Percentiles rank a stretch among this genome's conserved stretches.
Evolutionary conservation across 306 rosid genomes (phyloP).

Genomic region (Lagenaria siceraria): DNA sequence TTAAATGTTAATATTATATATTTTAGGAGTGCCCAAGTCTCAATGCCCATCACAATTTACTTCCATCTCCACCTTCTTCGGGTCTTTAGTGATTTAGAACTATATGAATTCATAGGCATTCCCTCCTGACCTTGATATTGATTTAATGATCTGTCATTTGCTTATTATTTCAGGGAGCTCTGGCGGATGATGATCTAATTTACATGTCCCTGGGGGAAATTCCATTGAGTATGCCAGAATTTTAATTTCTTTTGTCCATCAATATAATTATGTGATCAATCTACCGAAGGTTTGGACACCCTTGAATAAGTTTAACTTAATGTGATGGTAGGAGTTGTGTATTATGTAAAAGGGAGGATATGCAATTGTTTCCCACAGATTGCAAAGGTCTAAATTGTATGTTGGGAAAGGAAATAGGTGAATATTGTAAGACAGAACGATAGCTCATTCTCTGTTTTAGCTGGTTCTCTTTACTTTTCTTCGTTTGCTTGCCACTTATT

Average conservation of each 20-base stretch:
- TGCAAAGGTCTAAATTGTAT: neutral
- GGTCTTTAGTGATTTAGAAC: neutral
- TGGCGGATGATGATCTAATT: constrained; percentile 88
- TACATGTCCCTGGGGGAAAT: constrained; percentile 96
- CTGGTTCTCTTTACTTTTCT: neutral
- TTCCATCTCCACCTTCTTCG: constrained; percentile 1
- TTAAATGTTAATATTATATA: neutral
- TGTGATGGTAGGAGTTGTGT: constrained; percentile 6
- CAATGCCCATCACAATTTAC: constrained; percentile 5
- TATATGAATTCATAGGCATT: neutral
- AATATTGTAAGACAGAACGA: constrained; percentile 10
- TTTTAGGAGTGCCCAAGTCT: neutral
- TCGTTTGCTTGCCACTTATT: neutral
- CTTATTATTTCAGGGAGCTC: constrained; percentile 58
- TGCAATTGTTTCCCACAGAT: neutral
- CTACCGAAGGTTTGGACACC: constrained; percentile 17
- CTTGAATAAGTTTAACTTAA: constrained; percentile 2
- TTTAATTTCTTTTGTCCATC: constrained; percentile 38
- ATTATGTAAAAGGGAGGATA: neutral
- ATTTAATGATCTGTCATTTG: constrained; percentile 11
- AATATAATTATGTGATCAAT: constrained; percentile 18
- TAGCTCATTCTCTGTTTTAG: neutral
- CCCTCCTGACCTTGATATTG: neutral
- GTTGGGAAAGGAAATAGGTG: constrained; percentile 6
- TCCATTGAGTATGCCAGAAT: constrained; percentile 67